phyloP scores from a whole-genome alignment of 2,329 filamentous ascomycete species.

The Trichophyton schoenleinii region DNA sequence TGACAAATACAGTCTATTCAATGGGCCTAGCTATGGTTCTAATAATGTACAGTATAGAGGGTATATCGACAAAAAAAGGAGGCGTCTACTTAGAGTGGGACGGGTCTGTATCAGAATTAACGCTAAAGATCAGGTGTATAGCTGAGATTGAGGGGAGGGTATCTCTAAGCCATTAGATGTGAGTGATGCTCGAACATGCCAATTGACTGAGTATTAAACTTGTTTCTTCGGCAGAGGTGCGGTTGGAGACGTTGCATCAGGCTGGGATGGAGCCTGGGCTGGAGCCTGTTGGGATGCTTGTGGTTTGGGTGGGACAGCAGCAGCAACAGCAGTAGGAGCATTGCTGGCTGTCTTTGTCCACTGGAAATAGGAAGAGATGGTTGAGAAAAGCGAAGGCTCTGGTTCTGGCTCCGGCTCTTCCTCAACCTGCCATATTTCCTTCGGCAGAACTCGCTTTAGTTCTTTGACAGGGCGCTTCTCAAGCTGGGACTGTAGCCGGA shows the following conservation, averaged over 20 bases:
- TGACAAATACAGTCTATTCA: neutral
- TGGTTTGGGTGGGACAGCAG: neutral
- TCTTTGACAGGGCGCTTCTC: slow-evolving; percentile 20
- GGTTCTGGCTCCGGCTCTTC: slow-evolving; percentile 20
- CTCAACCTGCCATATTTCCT: slow-evolving; percentile 27
- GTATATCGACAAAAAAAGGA: neutral
- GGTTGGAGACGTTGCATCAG: neutral
- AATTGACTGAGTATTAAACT: neutral
- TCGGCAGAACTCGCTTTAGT: slow-evolving; percentile 27
- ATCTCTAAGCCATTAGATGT: neutral
- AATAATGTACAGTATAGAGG: neutral
- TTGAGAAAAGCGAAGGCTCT: slow-evolving; percentile 6
- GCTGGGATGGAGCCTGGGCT: neutral
- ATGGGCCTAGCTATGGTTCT: neutral
- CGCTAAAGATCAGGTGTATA: neutral
- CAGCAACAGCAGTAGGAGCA: neutral
- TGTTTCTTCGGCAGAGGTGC: neutral
- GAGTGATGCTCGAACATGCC: neutral
- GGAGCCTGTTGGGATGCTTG: neutral
- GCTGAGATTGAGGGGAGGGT: neutral
- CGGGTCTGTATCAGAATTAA: neutral
- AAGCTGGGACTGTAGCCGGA: slow-evolving; percentile 30
- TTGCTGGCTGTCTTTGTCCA: neutral
- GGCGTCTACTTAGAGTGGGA: neutral
- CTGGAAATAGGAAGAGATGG: slow-evolving; percentile 5